A percentile compares a stretch with the other conserved stretches of the same genome.
These are phyloP conservation scores for Suhomyces coccinellae DNA, from an alignment of 1,139 yeast species.

Conservation along the genomic window DNA sequence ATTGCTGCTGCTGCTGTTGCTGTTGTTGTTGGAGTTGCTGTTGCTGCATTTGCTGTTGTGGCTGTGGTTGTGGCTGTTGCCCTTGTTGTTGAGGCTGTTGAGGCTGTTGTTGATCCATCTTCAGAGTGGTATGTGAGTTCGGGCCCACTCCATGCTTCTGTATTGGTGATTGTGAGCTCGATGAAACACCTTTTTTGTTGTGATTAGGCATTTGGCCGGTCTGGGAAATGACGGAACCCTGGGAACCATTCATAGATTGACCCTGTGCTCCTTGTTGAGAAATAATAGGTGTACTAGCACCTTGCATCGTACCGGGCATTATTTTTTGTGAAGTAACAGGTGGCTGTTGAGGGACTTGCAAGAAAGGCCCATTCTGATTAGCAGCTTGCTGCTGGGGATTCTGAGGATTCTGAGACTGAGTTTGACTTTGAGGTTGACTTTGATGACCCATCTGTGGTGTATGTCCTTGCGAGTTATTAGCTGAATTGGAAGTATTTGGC, in stretches of 20 bases:
- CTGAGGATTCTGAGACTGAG: constrained; percentile 2
- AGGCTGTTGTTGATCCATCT: neutral
- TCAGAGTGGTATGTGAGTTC: neutral
- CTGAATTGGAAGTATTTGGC: constrained; percentile 21
- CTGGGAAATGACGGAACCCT: constrained; percentile 3
- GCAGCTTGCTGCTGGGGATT: neutral
- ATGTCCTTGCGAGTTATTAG: constrained; percentile 26
- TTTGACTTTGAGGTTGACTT: constrained; percentile 21
- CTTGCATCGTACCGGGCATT: constrained; percentile 7
- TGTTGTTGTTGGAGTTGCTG: constrained; percentile 8
- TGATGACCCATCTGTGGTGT: constrained; percentile 33
- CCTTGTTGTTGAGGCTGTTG: constrained; percentile 1
- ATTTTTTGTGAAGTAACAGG: constrained; percentile 10
- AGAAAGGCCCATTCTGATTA: constrained; percentile 10
- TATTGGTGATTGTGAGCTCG: constrained; percentile 4
- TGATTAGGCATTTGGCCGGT: neutral
- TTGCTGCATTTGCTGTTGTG: constrained; percentile 3
- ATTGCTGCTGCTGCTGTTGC: constrained; percentile 20
- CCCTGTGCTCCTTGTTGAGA: constrained; percentile 22
- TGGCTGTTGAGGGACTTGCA: constrained; percentile 13
- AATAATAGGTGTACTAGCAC: constrained; percentile 12
- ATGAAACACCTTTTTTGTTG: constrained; percentile 3
- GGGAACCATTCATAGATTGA: constrained; percentile 19
- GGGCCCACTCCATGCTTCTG: constrained; percentile 9
- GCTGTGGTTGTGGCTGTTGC: neutral